Conservation (phyloP, 148 eudicot genomes). For the Fallopia convolvulus region DNA sequence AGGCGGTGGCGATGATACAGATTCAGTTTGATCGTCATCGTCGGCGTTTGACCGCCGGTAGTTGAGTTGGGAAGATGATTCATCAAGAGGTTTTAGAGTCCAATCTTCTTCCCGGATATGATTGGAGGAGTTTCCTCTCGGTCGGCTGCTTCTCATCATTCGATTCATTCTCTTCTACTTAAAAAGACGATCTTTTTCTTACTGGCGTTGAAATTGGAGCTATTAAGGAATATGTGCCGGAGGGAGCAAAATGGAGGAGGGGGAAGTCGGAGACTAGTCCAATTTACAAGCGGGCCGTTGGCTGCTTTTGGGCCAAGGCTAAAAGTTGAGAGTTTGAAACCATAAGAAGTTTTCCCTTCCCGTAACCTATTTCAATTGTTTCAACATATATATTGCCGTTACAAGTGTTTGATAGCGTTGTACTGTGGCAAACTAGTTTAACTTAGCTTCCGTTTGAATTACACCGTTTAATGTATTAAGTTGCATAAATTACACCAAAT, state of each 20-base stretch:
- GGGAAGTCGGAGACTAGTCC: neutral
- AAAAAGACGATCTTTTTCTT: neutral
- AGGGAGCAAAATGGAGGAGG: neutral
- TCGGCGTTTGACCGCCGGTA: neutral
- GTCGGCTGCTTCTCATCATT: constrained; percentile 23
- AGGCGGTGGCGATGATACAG: neutral
- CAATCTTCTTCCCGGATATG: constrained; percentile 17
- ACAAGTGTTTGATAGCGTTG: too few relatives aligned
- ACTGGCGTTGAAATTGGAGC: neutral
- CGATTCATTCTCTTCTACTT: neutral
- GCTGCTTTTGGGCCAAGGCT: neutral
- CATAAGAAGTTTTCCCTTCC: too few relatives aligned
- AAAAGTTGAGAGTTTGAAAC: neutral
- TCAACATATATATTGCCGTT: too few relatives aligned
- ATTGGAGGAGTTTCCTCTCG: constrained; percentile 15
- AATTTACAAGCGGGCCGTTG: neutral
- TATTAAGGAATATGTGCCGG: neutral
- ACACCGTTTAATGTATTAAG: too few relatives aligned
- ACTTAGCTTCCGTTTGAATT: too few relatives aligned
- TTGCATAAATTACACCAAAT: too few relatives aligned
- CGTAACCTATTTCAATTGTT: too few relatives aligned
- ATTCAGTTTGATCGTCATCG: constrained; percentile 4
- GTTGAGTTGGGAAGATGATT: constrained; percentile 2
- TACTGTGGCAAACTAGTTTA: too few relatives aligned
- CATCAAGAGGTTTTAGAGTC: constrained; percentile 22